Base-by-base conservation (phyloP, 2,329 filamentous ascomycete genomes). In the Aspergillus brasiliensis region DNA sequence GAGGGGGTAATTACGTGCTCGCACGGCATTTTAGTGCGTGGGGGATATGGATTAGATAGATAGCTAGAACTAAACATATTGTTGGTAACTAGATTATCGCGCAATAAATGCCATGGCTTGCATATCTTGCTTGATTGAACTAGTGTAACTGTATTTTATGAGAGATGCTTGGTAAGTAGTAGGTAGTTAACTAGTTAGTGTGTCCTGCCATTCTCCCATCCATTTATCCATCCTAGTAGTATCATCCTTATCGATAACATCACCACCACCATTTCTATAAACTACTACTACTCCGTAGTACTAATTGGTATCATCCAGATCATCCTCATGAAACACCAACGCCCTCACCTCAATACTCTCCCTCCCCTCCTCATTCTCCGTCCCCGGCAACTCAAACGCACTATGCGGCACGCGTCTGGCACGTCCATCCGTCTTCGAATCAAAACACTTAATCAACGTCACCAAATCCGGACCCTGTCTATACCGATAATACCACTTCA, bases 361-460 rank as follows among this genome's bases (percentile, higher is more conserved):
- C 11, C 82, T 77, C 0, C 54, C 44, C 23, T 46, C 70, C 53
- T 77, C 71, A 11, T 71, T 61, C 15, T 78, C 74, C 8, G 79
- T 78, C n/a, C 76, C 79, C 1, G 78, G 74, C 69, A 85, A 80
- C 17, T 73, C 73, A 75, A 88, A 86, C 2, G 84, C 82, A 5
- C 80, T 79, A 65, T 87, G 84, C n/a, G 84, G 83, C 31, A 84
- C 80, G 3, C 83, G 70, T 8, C 83, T 76, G 5, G 83, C 82
- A 25, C 81, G 71, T 0, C 82, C 83, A 68, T 86, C 83, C 23
- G 75, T 75, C 77, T 85, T 83, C 25, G 77, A 83, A 70, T 88
- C 86, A 67, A 83, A 88, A 66, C 84, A 86, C 71, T 88, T 88
- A 72, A 88, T 85, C 46, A 88, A 66, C 3, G 84, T 76, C 3